Percentiles rank a stretch among this genome's conserved stretches.
phyloP scores from a whole-genome alignment of 1,139 yeast genomes.

The Taphrina sp. region DNA sequence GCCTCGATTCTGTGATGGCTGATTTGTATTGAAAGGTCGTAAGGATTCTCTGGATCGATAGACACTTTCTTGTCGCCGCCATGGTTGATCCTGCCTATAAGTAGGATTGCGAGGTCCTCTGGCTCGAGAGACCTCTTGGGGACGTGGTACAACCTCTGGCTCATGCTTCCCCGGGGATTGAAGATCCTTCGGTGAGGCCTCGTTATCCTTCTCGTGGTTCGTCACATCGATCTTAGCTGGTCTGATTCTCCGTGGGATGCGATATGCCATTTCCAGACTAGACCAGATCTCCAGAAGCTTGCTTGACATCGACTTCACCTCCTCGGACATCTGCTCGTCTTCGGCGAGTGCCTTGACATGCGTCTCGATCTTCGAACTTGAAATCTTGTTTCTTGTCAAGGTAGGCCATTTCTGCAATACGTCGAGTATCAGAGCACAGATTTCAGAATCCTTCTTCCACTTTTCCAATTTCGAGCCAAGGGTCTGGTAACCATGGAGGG shows the following conservation, averaged over 20 bases:
- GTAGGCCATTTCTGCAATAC: conserved; percentile 74
- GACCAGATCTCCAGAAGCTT: conserved; percentile 68
- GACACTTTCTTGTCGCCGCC: conserved; percentile 5
- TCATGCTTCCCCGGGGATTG: background rate
- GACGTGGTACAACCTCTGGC: no score
- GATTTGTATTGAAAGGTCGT: background rate
- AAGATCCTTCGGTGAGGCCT: background rate
- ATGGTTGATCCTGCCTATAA: conserved; percentile 15
- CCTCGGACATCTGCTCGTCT: conserved; percentile 38
- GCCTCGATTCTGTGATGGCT: background rate
- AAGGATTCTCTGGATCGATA: background rate
- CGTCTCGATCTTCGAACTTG: conserved; percentile 72
- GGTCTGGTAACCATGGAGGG: conserved; percentile 85
- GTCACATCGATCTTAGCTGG: background rate
- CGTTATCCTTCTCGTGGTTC: background rate
- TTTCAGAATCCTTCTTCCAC: conserved; percentile 45
- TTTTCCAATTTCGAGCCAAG: conserved; percentile 59
- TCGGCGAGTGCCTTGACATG: conserved; percentile 53
- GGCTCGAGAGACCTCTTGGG: no score
- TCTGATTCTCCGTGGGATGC: conserved; percentile 55
- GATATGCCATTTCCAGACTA: conserved; percentile 70
- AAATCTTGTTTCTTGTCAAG: conserved; percentile 75
- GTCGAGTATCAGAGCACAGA: conserved; percentile 50
- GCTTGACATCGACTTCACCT: conserved; percentile 40
- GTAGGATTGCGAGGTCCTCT: conserved; percentile 10